Evolutionary conservation across 2,329 filamentous ascomycete genomes (phyloP), one percentile per base, ranked within the genome.

Genomic region (Nothophaeocryptopus gaeumannii): DNA sequence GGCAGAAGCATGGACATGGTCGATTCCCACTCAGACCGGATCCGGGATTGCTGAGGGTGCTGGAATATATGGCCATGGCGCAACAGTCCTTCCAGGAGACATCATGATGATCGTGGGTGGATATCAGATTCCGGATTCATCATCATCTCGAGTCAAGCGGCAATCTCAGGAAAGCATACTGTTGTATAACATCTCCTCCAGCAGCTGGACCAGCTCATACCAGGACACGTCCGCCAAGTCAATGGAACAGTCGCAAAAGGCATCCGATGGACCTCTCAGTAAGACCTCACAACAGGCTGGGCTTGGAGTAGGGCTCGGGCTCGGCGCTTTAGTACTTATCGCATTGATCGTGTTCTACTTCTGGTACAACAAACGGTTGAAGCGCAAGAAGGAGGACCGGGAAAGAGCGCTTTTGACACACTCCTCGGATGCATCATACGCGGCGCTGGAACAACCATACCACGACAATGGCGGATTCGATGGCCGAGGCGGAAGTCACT

Each of bases 1-100:
- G 29, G 45, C 47, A 12, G 39, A 50, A 30, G 75, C 81, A 30
- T 92, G 88, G 88, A 70, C 75, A 54, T 93, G 88, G 88, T 75
- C 72, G 1, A 72, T 86, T 1, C 87, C 88, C 0, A 63, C 72
- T 0, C 63, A 73, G 3, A 77, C 67, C n/a, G 71, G 71, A 8
- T 59, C 62, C 36, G 75, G 73, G 2, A 65, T 76, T 15, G 57
- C 68, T 2, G 55, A 65, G 30, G 73, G 71, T 8, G 67, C 69
- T 7, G 81, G 81, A 1, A 68, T 84, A 3, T 85, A 81, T 61
- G 82, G 82, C 2, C 82, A 85, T 60, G 82, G 78, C 7, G 80
- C 80, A 9, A 71, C 73, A 4, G 80, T 85, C 77, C 76, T 85
- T 12, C 77, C 80, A 5, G 82, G 81, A 5, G 76, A 73, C 39